These are phyloP conservation scores for Polygonum aviculare DNA, from an alignment of 148 eudicot genomes.

Conservation along the genomic window DNA sequence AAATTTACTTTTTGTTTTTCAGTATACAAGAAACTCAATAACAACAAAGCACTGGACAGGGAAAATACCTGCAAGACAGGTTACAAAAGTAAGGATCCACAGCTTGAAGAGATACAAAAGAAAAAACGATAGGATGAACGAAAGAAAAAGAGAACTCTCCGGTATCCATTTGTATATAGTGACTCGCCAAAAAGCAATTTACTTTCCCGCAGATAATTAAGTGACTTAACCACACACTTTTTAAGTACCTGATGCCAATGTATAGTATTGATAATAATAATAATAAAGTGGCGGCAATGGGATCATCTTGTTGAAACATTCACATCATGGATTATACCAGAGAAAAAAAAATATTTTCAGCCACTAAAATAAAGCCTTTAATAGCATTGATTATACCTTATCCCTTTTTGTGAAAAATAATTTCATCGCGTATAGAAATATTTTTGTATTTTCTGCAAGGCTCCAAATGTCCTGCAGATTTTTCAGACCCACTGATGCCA, in stretches of 20 bases:
- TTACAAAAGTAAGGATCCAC: not conserved
- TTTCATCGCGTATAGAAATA: slow-evolving; percentile 74
- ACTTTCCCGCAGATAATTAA: not conserved
- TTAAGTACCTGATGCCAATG: not conserved
- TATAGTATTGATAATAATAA: not conserved
- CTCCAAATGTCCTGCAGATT: slow-evolving; percentile 94
- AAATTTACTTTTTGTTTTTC: not conserved
- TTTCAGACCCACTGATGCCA: slow-evolving; percentile 79
- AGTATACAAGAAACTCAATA: not conserved
- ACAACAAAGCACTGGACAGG: not conserved
- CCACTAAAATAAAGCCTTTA: not conserved
- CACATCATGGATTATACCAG: not conserved
- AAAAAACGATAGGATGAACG: not conserved
- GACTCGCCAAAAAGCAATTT: not conserved
- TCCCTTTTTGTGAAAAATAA: slow-evolving; percentile 60
- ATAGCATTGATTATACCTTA: slow-evolving; percentile 36
- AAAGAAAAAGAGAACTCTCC: too few relatives aligned
- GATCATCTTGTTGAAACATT: not conserved
- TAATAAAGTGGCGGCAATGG: not conserved
- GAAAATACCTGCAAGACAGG: slow-evolving; percentile 35
- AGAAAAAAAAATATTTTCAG: not conserved
- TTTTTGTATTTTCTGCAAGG: slow-evolving; percentile 60
- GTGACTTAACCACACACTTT: not conserved
- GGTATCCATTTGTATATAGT: not conserved
- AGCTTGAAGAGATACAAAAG: not conserved